A percentile compares a stretch with the other conserved stretches of the same genome.
These are phyloP conservation scores for Teunomyces kruisii DNA, from an alignment of 805 yeast genomes.

Conservation along the genomic window DNA sequence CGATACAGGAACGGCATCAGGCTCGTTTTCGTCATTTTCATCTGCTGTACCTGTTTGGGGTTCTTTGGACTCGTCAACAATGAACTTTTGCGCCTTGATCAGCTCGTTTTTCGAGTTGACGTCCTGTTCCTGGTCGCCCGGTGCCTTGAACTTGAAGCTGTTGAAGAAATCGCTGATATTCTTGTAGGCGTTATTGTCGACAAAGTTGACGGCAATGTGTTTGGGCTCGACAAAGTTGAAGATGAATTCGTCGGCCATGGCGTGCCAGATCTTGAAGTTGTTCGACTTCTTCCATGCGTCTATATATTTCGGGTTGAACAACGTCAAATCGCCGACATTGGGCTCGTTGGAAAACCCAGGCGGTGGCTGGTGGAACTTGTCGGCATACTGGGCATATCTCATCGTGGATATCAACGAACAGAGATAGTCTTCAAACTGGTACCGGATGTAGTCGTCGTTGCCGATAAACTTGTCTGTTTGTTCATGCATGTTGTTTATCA, in stretches of 20 bases:
- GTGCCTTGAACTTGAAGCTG: constrained; percentile 10
- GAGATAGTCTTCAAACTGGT: constrained; percentile 87
- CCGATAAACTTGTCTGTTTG: constrained; percentile 36
- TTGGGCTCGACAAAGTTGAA: constrained; percentile 44
- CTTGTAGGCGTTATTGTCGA: constrained; percentile 12
- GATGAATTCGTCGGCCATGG: constrained; percentile 42
- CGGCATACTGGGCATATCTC: constrained; percentile 63
- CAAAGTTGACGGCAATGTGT: constrained; percentile 31
- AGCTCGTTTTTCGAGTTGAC: constrained; percentile 2
- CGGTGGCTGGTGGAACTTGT: constrained; percentile 35
- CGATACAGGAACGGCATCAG: neutral
- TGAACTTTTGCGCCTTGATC: constrained; percentile 10
- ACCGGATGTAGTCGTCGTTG: constrained; percentile 80
- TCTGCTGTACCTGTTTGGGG: constrained; percentile 6
- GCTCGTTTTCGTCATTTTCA: neutral
- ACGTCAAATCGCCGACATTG: constrained; percentile 25
- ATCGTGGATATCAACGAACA: constrained; percentile 71
- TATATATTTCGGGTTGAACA: constrained; percentile 34
- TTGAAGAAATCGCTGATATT: constrained; percentile 26
- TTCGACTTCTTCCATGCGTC: constrained; percentile 33
- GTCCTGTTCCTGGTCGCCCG: constrained; percentile 12
- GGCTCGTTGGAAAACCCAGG: constrained; percentile 34
- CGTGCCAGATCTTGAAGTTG: constrained; percentile 41
- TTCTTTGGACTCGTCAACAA: constrained; percentile 9
- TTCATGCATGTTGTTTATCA: constrained; percentile 52